phyloP scores from a whole-genome alignment of 164 flowering plant genomes.

The Stephania yunnanensis region DNA sequence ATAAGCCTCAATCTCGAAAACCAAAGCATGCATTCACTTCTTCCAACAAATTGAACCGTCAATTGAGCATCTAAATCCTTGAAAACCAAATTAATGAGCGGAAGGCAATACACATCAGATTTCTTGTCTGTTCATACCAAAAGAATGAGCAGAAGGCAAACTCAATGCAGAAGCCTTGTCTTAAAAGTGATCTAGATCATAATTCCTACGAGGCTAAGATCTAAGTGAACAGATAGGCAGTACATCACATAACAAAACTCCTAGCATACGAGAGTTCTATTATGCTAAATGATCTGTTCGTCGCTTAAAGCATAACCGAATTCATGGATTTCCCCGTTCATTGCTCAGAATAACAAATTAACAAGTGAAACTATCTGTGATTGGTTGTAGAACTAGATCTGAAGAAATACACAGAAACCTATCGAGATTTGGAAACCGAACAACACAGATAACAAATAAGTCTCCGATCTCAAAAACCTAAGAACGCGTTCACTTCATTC shows the following conservation, averaged over 20 bases:
- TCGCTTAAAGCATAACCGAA: background rate
- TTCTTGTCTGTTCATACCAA: constrained; percentile 55
- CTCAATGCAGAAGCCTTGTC: background rate
- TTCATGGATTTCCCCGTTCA: background rate
- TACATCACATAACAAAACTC: background rate
- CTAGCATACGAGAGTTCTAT: background rate
- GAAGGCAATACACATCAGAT: constrained; percentile 85
- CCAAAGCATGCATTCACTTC: too few species aligned
- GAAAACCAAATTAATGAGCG: constrained; percentile 9
- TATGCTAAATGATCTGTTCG: background rate
- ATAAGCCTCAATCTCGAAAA: too few species aligned
- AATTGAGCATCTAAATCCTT: background rate
- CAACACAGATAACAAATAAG: too few species aligned
- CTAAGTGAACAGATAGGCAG: background rate
- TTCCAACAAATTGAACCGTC: too few species aligned
- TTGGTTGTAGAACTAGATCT: background rate
- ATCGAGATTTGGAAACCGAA: too few species aligned
- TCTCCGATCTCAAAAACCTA: too few species aligned
- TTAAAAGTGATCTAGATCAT: background rate
- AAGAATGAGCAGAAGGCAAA: background rate
- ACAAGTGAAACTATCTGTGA: background rate
- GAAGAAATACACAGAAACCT: background rate
- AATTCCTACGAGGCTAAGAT: background rate
- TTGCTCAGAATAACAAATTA: background rate
- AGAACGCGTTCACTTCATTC: too few species aligned